Base-by-base conservation (phyloP, 1,284 basidiomycete genomes). In the Thecaphora thlaspeos region DNA sequence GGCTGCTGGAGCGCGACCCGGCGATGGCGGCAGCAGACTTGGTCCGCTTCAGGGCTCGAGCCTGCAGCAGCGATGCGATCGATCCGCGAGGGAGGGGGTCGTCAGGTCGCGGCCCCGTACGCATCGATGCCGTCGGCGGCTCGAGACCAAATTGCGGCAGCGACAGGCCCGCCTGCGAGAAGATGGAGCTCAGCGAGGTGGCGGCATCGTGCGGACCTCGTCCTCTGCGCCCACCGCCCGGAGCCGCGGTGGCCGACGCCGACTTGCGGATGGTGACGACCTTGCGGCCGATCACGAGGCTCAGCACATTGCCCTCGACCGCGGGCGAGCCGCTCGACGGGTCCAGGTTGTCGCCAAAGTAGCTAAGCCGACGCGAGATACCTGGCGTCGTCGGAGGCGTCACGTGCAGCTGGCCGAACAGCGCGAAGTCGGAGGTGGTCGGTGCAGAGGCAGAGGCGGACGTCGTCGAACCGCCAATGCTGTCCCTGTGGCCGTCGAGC, bases 11-110 rank as follows among this genome's bases (percentile, higher is more conserved):
- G 23, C 2, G 23, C 18, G 1, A 55, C 23, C 9, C 45, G 43
- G 1, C 52, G 32, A 34, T 30, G 28, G 14, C 28, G 14, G 28
- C 40, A 19, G 15, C 15, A 9, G 48, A 38, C 30, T 23, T 21
- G 14, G 30, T 26, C 8, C 34, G 37, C 38, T 21, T 49, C 47
- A 34, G 32, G 10, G 32, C 48, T 30, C 68, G 51, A 26, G 59
- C 56, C 46, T 68, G 51, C 12, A 68, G 46, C 18, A 60, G 15
- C 15, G 55, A 50, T 1, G 52, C 55, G 21, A 59, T 58, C 11
- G 51, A 55, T 12, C 59, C 55, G n/a, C 70, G 59, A 21, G 70
- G 70, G 10, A 70, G 51, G 10, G 70, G 70, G 41, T 73, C 70
- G 36, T 73, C 70, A 1, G 70, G 70, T 11, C 70, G 57, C 8